Percentiles rank a stretch among this genome's conserved stretches.
Conservation (phyloP, 805 yeast species). For the Kodamaea lidongshanica region DNA sequence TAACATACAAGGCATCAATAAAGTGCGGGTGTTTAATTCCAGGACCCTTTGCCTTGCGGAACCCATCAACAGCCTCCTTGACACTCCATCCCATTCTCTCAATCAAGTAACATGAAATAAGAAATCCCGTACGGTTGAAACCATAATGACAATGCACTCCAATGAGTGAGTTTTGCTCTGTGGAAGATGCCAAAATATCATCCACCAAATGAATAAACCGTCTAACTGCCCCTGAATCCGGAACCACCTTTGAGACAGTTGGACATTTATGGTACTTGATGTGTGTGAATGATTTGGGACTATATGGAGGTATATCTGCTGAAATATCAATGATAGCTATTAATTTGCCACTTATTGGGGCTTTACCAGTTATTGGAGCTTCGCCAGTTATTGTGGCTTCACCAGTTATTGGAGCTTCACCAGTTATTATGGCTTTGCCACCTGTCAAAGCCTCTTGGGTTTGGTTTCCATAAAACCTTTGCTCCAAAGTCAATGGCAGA, state of each 20-base stretch:
- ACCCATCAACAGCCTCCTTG: constrained; percentile 56
- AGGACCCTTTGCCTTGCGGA: constrained; percentile 52
- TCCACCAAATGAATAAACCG: constrained; percentile 51
- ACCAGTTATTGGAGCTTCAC: too few relatives aligned
- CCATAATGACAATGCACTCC: constrained; percentile 82
- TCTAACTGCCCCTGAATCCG: constrained; percentile 54
- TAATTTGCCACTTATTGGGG: constrained; percentile 33
- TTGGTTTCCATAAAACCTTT: constrained; percentile 34
- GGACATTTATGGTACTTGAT: constrained; percentile 65
- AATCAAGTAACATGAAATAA: constrained; percentile 62
- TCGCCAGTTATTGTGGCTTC: too few relatives aligned
- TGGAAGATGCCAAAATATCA: constrained; percentile 28
- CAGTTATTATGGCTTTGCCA: constrained; percentile 1
- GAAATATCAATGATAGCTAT: constrained; percentile 65
- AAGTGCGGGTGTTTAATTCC: constrained; percentile 77
- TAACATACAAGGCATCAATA: constrained; percentile 61
- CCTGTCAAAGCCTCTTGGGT: too few relatives aligned
- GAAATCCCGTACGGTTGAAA: constrained; percentile 71
- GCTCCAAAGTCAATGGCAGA: constrained; percentile 53
- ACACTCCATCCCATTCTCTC: constrained; percentile 56
- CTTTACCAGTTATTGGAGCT: too few relatives aligned
- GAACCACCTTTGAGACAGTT: constrained; percentile 73
- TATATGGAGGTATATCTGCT: constrained; percentile 64
- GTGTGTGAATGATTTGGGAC: constrained; percentile 47
- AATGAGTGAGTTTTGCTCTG: constrained; percentile 31